Percentiles rank a stretch among this genome's conserved stretches.
These are phyloP conservation scores for Fusarium hainanense DNA, from an alignment of 2,329 filamentous ascomycete genomes.

Conservation along the genomic window DNA sequence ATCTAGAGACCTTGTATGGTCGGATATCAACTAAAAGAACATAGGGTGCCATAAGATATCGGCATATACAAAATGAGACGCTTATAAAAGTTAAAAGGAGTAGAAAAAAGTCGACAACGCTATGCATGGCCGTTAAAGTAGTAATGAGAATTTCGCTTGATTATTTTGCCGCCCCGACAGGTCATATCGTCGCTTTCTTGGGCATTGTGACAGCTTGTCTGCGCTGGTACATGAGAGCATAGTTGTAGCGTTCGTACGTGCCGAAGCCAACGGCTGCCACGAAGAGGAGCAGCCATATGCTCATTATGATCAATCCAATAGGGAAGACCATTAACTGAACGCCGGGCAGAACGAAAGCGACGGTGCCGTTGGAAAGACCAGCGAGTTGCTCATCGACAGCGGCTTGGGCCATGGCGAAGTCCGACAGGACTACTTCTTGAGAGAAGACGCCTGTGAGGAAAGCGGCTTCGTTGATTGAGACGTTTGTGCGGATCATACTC, in stretches of 20 bases:
- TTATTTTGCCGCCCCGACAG: conserved; percentile 5
- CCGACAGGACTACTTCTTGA: conserved; percentile 63
- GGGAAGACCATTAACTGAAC: conserved; percentile 76
- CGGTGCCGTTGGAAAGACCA: conserved; percentile 61
- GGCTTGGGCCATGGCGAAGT: conserved; percentile 59
- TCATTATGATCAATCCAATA: conserved; percentile 73
- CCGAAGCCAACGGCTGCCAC: conserved; percentile 69
- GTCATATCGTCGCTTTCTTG: conserved; percentile 30
- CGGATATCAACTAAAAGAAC: conserved; percentile 43
- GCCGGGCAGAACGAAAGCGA: conserved; percentile 77
- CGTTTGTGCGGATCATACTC: conserved; percentile 67
- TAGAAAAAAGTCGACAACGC: conserved; percentile 34
- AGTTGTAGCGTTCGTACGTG: conserved; percentile 73
- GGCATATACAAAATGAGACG: conserved; percentile 37
- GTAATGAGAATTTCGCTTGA: conserved; percentile 28
- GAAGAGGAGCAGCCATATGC: conserved; percentile 70
- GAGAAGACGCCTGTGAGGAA: conserved; percentile 80
- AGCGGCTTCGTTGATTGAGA: conserved; percentile 75
- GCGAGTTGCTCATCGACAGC: conserved; percentile 61
- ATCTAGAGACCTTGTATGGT: conserved; percentile 33
- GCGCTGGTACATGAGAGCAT: conserved; percentile 71
- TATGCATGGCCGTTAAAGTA: conserved; percentile 35
- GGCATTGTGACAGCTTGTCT: conserved; percentile 36
- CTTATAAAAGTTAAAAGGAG: conserved; percentile 19
- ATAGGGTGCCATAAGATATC: conserved; percentile 36